phyloP scores from a whole-genome alignment of 2,329 filamentous ascomycete species.

The Boeremia lycopersici region DNA sequence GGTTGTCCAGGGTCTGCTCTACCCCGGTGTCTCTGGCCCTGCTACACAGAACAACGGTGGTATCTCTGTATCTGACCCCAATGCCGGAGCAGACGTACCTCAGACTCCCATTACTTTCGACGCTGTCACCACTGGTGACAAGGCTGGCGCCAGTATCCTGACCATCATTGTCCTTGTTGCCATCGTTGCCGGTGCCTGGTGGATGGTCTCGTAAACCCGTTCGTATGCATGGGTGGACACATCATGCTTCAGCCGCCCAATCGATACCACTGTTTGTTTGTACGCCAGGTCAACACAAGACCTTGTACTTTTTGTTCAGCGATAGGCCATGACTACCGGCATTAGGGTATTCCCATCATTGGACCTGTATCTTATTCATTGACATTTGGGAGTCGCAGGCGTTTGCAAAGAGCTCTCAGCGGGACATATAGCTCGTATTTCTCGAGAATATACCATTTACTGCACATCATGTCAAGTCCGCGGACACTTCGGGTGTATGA shows the following conservation, averaged over 20 bases:
- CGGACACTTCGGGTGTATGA: neutral
- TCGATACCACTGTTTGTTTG: neutral
- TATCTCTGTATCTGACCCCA: constrained; percentile 55
- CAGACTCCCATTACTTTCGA: constrained; percentile 37
- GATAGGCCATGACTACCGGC: constrained; percentile 1
- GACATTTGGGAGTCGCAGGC: constrained; percentile 12
- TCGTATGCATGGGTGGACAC: neutral
- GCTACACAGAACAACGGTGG: constrained; percentile 60
- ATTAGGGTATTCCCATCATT: neutral
- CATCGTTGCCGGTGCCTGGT: constrained; percentile 62
- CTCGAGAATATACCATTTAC: constrained; percentile 7
- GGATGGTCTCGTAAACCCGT: constrained; percentile 53
- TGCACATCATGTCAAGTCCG: neutral
- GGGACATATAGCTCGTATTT: constrained; percentile 2
- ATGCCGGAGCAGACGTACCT: constrained; percentile 44
- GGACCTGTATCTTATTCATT: constrained; percentile 12
- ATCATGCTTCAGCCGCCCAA: neutral
- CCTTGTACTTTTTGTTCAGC: constrained; percentile 5
- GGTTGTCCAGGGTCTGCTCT: constrained; percentile 56
- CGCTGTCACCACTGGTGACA: constrained; percentile 64
- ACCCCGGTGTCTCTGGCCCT: constrained; percentile 36
- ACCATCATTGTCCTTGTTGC: constrained; percentile 64
- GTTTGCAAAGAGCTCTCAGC: constrained; percentile 1
- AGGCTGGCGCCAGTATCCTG: constrained; percentile 69
- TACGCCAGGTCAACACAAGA: neutral